These are phyloP conservation scores for Colletotrichum neosansevieriae DNA, from an alignment of 2,329 filamentous ascomycete species.

Conservation along the genomic window DNA sequence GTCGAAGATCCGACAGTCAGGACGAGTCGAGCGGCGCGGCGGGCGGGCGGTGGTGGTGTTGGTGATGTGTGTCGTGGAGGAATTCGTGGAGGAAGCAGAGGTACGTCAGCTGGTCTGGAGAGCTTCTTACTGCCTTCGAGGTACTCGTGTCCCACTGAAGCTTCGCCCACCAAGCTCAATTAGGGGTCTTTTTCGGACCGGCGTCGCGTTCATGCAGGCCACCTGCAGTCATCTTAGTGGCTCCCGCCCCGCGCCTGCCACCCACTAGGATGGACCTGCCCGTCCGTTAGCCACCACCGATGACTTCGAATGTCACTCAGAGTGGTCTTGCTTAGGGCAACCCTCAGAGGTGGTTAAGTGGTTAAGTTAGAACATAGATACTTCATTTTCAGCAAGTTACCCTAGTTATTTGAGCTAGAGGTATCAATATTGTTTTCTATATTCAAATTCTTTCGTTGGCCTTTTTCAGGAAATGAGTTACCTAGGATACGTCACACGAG, in stretches of 20 bases:
- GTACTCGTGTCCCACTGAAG: constrained; percentile 3
- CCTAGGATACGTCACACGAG: too few relatives aligned
- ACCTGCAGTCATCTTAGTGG: constrained; percentile 31
- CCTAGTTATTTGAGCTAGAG: too few relatives aligned
- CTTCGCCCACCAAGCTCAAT: constrained; percentile 21
- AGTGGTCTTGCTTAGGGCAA: too few relatives aligned
- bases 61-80: constrained; percentile 12
- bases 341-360: too few relatives aligned
- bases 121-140: neutral
- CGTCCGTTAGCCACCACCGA: neutral
- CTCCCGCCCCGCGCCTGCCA: constrained; percentile 13
- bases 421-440: too few relatives aligned
- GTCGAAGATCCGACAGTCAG: constrained; percentile 9
- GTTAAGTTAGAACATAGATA: too few relatives aligned
- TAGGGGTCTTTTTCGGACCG: constrained; percentile 31
- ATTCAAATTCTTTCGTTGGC: too few relatives aligned
- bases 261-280: too few relatives aligned
- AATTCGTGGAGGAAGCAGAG: neutral
- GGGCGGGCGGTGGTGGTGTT: neutral
- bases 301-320: too few relatives aligned
- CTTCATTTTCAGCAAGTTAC: too few relatives aligned
- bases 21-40: neutral
- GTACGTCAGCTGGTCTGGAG: neutral
- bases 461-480: too few relatives aligned
- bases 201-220: constrained; percentile 34